Evolutionary conservation across 2,329 filamentous ascomycete genomes (phyloP).

Genomic region (Aureobasidium sp.): DNA sequence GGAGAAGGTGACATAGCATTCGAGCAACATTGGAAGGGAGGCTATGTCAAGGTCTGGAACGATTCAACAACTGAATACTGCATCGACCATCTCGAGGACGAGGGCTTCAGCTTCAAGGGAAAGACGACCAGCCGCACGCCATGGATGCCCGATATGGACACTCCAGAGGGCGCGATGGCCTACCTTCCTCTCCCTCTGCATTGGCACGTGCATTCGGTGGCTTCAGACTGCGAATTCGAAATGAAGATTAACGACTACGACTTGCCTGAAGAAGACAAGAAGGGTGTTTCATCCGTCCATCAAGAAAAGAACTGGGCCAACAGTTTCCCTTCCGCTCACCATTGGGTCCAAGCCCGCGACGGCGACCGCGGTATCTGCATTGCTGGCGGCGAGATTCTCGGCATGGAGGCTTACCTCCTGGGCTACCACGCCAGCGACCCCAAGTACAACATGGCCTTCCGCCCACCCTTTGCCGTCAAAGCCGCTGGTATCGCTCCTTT

Average conservation of each 20-base stretch:
- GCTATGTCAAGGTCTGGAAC: conserved; percentile 28
- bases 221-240: conserved; percentile 31
- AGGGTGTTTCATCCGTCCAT: conserved; percentile 34
- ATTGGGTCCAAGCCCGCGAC: conserved; percentile 31
- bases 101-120: conserved; percentile 32
- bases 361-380: conserved; percentile 22
- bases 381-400: conserved; percentile 33
- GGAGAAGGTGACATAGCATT: conserved; percentile 27
- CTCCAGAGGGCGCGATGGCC: conserved; percentile 38
- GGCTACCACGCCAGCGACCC: conserved; percentile 33
- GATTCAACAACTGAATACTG: conserved; percentile 31
- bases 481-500: conserved; percentile 32
- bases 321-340: conserved; percentile 37
- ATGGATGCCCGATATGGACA: conserved; percentile 30
- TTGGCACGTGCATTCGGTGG: conserved; percentile 43
- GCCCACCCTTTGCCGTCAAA: conserved; percentile 36
- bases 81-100: conserved; percentile 18
- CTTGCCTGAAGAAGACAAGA: conserved; percentile 19
- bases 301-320: conserved; percentile 45
- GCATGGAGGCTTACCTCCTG: conserved; percentile 37
- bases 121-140: conserved; percentile 30
- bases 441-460: conserved; percentile 31
- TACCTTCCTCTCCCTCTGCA: conserved; percentile 40
- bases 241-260: conserved; percentile 29
- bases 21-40: conserved; percentile 32